Percentiles rank a stretch among this genome's conserved stretches.
Conservation (phyloP, 495 filamentous ascomycete species). For the Aspergillus conjunctus region DNA sequence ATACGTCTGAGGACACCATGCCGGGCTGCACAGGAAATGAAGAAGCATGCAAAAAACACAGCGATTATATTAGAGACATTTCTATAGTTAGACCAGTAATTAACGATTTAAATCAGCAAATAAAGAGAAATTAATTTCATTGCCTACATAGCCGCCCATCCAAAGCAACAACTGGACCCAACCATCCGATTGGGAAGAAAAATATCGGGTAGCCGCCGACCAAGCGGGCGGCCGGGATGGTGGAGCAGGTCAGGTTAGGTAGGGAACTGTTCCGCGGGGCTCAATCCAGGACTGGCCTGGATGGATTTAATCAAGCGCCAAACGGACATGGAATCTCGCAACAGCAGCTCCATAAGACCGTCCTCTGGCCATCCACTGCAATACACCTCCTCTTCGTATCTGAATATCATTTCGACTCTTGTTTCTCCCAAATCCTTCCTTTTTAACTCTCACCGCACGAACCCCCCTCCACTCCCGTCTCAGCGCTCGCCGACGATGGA, state of each 20-base stretch:
- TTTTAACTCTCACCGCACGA: slow-evolving; percentile 25
- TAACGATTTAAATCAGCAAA: too few relatives aligned
- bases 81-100: too few relatives aligned
- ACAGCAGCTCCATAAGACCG: slow-evolving; percentile 15
- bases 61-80: too few relatives aligned
- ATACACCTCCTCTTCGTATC: slow-evolving; percentile 24
- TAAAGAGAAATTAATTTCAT: too few relatives aligned
- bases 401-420: slow-evolving; percentile 37
- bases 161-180: background rate
- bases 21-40: background rate
- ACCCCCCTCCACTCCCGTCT: slow-evolving; percentile 13
- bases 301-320: slow-evolving; percentile 11
- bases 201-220: slow-evolving; percentile 9
- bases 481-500: slow-evolving; percentile 62
- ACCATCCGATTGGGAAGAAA: background rate
- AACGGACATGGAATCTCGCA: slow-evolving; percentile 30
- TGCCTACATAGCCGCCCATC: too few relatives aligned
- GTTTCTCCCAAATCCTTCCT: slow-evolving; percentile 48
- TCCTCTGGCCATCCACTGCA: slow-evolving; percentile 15
- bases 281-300: slow-evolving; percentile 8
- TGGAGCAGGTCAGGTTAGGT: slow-evolving; percentile 5
- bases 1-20: background rate
- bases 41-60: too few relatives aligned
- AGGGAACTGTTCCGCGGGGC: slow-evolving; percentile 18
- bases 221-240: background rate